Conservation (phyloP, 768 basidiomycete species). For the Myochromella boudieri region DNA sequence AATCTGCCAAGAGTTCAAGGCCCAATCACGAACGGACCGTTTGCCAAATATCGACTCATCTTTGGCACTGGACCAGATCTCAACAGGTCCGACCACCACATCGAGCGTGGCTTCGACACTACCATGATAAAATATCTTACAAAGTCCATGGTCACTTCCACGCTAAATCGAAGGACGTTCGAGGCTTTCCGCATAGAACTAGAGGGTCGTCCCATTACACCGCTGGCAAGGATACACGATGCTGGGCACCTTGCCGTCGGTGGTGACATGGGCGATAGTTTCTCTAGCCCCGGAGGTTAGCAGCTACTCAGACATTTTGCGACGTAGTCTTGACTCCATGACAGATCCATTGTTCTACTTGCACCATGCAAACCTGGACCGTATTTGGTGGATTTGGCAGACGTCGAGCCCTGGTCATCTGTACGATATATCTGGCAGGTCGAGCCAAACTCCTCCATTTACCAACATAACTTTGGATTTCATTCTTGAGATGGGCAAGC, state of each 20-base stretch:
- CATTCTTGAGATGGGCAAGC: slow-evolving; percentile 4
- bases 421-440: slow-evolving; percentile 33
- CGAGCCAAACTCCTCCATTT: slow-evolving; percentile 26
- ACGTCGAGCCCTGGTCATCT: slow-evolving; percentile 23
- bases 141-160: neutral
- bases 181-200: slow-evolving; percentile 35
- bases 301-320: neutral
- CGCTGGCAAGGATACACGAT: slow-evolving; percentile 29
- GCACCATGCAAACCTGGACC: slow-evolving; percentile 39
- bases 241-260: slow-evolving; percentile 34
- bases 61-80: slow-evolving; percentile 32
- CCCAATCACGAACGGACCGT: slow-evolving; percentile 33
- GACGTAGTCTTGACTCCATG: neutral
- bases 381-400: slow-evolving; percentile 44
- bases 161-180: slow-evolving; percentile 21
- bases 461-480: slow-evolving; percentile 27
- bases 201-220: slow-evolving; percentile 30
- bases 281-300: slow-evolving; percentile 39
- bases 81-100: slow-evolving; percentile 27
- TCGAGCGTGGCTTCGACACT: slow-evolving; percentile 31
- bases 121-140: slow-evolving; percentile 19
- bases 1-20: slow-evolving; percentile 29
- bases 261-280: slow-evolving; percentile 32
- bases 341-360: slow-evolving; percentile 41
- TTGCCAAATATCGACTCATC: slow-evolving; percentile 30